Evolutionary conservation across 495 filamentous ascomycete genomes (phyloP).

Genomic region (Aspergillus mulundensis): DNA sequence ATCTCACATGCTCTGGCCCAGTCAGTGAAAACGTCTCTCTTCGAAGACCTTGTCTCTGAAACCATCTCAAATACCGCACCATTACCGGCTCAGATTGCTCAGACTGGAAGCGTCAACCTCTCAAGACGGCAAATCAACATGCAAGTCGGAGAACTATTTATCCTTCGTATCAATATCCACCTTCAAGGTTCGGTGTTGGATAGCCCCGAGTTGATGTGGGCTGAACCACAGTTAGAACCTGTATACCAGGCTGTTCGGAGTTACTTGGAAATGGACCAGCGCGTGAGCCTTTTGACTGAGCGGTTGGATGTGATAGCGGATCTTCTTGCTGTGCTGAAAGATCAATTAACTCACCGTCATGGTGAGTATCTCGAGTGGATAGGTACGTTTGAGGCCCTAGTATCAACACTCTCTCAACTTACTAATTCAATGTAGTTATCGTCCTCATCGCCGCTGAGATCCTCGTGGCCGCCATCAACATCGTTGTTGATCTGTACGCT

Average conservation of each 20-base stretch:
- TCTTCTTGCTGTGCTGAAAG: constrained; percentile 88
- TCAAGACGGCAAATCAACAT: constrained; percentile 88
- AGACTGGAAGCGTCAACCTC: constrained; percentile 85
- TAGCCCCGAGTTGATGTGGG: constrained; percentile 96
- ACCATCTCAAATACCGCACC: constrained; percentile 88
- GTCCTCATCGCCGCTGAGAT: constrained; percentile 95
- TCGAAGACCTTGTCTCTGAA: constrained; percentile 91
- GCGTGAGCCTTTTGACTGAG: constrained; percentile 86
- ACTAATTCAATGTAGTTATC: constrained; percentile 58
- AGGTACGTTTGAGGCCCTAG: constrained; percentile 49
- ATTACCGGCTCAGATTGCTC: constrained; percentile 82
- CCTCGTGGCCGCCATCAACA: constrained; percentile 89
- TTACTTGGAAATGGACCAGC: constrained; percentile 96
- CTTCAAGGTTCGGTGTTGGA: constrained; percentile 96
- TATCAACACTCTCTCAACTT: neutral
- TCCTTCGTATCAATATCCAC: constrained; percentile 95
- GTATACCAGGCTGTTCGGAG: constrained; percentile 91
- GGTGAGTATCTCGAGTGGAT: constrained; percentile 96
- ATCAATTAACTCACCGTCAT: constrained; percentile 94
- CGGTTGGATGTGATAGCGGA: constrained; percentile 91
- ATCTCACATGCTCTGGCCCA: constrained; percentile 94
- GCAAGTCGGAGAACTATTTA: constrained; percentile 97
- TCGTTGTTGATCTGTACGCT: constrained; percentile 90
- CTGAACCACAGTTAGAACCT: constrained; percentile 91
- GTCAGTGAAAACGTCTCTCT: constrained; percentile 93